Percentiles rank a stretch among this genome's conserved stretches.
phyloP scores from a whole-genome alignment of 2,329 filamentous ascomycete genomes.

The Pseudogymnoascus pannorum region DNA sequence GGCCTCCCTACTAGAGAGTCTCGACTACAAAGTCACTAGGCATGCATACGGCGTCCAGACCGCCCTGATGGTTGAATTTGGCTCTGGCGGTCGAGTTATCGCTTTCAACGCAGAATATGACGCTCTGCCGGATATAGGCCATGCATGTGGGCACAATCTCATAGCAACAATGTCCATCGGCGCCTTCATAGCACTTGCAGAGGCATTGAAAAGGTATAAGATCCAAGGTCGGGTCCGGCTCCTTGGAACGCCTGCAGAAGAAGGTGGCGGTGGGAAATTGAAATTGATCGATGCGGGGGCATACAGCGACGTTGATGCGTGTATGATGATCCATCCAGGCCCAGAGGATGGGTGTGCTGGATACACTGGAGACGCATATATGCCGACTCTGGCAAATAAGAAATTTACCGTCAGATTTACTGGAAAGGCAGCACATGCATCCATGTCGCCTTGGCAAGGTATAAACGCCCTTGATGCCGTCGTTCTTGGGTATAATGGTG shows the following conservation, averaged over 20 bases:
- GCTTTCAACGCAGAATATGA: slow-evolving; percentile 42
- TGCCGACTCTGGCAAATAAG: slow-evolving; percentile 3
- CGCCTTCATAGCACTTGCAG: slow-evolving; percentile 30
- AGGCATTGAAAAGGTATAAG: slow-evolving; percentile 18
- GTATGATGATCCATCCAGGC: slow-evolving; percentile 34
- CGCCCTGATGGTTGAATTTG: slow-evolving; percentile 41
- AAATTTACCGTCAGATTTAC: slow-evolving; percentile 21
- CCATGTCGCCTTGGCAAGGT: slow-evolving; percentile 33
- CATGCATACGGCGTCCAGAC: slow-evolving; percentile 46
- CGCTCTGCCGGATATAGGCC: slow-evolving; percentile 35
- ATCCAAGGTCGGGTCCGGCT: slow-evolving; percentile 25
- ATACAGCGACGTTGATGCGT: slow-evolving; percentile 32
- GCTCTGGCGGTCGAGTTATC: slow-evolving; percentile 35
- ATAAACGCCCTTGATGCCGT: slow-evolving; percentile 35
- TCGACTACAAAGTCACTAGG: slow-evolving; percentile 40
- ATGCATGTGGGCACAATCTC: slow-evolving; percentile 38
- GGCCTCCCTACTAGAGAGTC: slow-evolving; percentile 35
- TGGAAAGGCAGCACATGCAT: slow-evolving; percentile 32
- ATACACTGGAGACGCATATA: slow-evolving; percentile 39
- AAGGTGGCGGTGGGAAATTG: slow-evolving; percentile 33
- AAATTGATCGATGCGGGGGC: slow-evolving; percentile 37
- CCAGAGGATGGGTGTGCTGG: slow-evolving; percentile 33
- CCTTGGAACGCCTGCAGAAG: slow-evolving; percentile 27
- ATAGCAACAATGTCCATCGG: slow-evolving; percentile 33
- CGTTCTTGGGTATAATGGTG: slow-evolving; percentile 29